These are phyloP conservation scores for Alternaria conjuncta DNA, from an alignment of 2,329 filamentous ascomycete genomes.

Conservation along the genomic window DNA sequence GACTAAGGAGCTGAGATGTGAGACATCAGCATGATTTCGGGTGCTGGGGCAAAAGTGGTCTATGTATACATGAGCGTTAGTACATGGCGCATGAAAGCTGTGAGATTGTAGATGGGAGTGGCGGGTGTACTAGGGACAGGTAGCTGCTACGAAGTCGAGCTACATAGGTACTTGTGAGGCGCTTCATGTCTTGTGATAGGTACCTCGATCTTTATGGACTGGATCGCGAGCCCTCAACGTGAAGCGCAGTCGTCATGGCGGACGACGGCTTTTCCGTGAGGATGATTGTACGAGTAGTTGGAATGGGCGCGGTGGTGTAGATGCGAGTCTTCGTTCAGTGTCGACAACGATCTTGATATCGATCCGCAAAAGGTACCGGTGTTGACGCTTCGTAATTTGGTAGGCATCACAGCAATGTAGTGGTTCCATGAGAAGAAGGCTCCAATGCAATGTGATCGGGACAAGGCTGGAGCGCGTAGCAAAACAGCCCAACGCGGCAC, in stretches of 20 bases:
- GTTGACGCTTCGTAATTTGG: background rate
- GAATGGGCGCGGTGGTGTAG: background rate
- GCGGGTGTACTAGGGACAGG: background rate
- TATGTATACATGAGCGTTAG: background rate
- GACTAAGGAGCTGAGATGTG: background rate
- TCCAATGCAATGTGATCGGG: background rate
- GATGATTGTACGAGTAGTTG: background rate
- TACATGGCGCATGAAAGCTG: background rate
- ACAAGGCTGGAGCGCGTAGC: background rate
- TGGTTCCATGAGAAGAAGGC: too few relatives aligned
- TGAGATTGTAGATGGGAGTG: background rate
- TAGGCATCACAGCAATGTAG: background rate
- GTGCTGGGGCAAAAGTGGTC: background rate
- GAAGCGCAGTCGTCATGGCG: background rate
- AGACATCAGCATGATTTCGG: background rate
- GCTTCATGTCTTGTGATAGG: background rate
- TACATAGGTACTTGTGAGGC: background rate
- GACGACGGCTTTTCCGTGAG: background rate
- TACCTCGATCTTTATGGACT: background rate
- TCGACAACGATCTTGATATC: background rate
- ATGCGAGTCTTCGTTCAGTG: background rate
- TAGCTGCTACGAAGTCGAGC: background rate
- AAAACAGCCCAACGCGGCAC: background rate
- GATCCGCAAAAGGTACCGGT: background rate
- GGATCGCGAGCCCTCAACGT: background rate